phyloP scores from a whole-genome alignment of 129 eudicot genomes.

The Centella asiatica region DNA sequence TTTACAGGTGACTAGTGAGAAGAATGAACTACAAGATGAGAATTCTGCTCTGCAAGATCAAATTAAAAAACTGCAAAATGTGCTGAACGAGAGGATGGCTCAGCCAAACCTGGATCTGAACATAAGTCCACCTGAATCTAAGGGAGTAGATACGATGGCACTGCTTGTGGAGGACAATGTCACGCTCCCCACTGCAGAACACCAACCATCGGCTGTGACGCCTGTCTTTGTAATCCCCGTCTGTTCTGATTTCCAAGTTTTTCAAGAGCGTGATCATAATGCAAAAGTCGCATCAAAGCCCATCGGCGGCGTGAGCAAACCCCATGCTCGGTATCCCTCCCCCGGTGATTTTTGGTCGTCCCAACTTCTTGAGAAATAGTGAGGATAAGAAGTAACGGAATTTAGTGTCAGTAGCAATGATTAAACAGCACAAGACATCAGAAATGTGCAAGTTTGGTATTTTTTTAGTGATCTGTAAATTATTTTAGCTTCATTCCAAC shows the following conservation, averaged over 20 bases:
- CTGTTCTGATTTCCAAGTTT: conserved; percentile 33
- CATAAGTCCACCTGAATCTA: conserved; percentile 42
- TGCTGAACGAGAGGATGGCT: conserved; percentile 32
- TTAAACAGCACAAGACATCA: background rate
- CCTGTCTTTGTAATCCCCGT: conserved; percentile 51
- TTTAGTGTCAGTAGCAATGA: conserved; percentile 8
- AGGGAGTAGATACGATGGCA: conserved; percentile 26
- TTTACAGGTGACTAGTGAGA: conserved; percentile 54
- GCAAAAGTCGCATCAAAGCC: conserved; percentile 18
- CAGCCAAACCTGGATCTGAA: conserved; percentile 60
- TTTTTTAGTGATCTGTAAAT: background rate
- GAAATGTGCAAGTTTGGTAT: conserved; percentile 2
- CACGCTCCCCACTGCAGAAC: conserved; percentile 27
- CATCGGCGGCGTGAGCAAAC: conserved; percentile 53
- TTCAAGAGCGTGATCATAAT: conserved; percentile 23
- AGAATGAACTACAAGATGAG: conserved; percentile 66
- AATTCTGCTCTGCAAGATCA: conserved; percentile 42
- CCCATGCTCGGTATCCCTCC: conserved; percentile 79
- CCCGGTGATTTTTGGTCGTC: conserved; percentile 73
- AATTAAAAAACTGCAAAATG: conserved; percentile 36
- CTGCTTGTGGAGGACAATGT: conserved; percentile 12
- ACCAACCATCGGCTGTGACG: conserved; percentile 26
- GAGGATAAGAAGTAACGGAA: conserved; percentile 9
- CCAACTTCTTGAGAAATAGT: conserved; percentile 45
- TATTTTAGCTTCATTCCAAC: background rate